Evolutionary conservation across 768 basidiomycete species (phyloP).

Genomic region (Amanita exitialis): DNA sequence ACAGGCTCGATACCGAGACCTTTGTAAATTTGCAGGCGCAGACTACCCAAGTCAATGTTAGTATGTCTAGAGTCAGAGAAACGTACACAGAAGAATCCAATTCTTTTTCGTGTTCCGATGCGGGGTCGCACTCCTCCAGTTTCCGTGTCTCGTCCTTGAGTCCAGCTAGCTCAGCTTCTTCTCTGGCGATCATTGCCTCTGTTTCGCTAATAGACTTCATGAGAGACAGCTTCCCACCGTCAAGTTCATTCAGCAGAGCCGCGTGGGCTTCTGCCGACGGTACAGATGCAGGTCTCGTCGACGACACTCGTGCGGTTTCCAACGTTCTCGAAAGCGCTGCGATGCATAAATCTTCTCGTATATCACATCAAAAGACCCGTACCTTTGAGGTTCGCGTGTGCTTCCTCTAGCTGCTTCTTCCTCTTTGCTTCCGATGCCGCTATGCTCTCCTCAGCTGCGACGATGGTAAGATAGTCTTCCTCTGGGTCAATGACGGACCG

Average conservation of each 20-base stretch:
- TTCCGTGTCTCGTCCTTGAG: conserved; percentile 54
- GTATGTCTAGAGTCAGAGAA: neutral
- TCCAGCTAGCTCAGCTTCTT: conserved; percentile 59
- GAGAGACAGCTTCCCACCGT: conserved; percentile 50
- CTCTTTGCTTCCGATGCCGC: conserved; percentile 42
- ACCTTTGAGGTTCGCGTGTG: conserved; percentile 59
- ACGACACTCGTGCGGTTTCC: conserved; percentile 63
- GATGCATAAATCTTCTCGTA: neutral
- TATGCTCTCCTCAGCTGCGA: conserved; percentile 64
- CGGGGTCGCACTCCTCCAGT: conserved; percentile 64
- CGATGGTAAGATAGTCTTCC: conserved; percentile 70
- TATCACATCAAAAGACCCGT: neutral
- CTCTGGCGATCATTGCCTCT: conserved; percentile 53
- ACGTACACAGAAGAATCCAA: conserved; percentile 62
- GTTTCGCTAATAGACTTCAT: conserved; percentile 69
- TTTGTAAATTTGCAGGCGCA: conserved; percentile 61
- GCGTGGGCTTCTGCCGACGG: conserved; percentile 57
- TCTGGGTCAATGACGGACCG: conserved; percentile 66
- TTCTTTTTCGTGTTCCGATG: conserved; percentile 59
- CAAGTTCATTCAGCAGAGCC: conserved; percentile 52
- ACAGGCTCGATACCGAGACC: conserved; percentile 67
- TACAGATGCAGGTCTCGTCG: conserved; percentile 59
- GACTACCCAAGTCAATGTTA: conserved; percentile 23
- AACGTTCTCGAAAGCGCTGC: conserved; percentile 54
- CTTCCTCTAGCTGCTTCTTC: conserved; percentile 61